Conservation (phyloP, 768 basidiomycete species). For the Cystoderma amianthinum region DNA sequence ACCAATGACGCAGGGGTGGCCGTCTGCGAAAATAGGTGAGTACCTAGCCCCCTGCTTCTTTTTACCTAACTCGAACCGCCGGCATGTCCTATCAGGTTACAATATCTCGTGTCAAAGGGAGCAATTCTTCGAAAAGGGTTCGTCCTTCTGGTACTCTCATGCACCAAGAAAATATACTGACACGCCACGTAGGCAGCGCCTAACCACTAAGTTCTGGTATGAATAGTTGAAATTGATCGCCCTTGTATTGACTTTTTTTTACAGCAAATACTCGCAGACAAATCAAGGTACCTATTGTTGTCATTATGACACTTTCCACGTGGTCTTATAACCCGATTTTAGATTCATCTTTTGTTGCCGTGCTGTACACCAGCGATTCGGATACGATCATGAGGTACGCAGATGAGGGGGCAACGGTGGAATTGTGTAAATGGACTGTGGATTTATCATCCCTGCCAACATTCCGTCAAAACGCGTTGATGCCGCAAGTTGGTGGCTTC, state of each 20-base stretch:
- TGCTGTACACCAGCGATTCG: conserved; percentile 71
- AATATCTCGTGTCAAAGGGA: conserved; percentile 84
- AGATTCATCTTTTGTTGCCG: conserved; percentile 81
- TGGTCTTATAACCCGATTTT: too few relatives aligned
- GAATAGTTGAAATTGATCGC: conserved; percentile 13
- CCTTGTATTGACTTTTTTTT: conserved; percentile 5
- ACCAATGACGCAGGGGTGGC: conserved; percentile 69
- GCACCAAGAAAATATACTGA: conserved; percentile 10
- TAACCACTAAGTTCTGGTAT: conserved; percentile 81
- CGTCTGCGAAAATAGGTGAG: conserved; percentile 82
- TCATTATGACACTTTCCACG: too few relatives aligned
- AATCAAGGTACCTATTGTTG: conserved; percentile 33
- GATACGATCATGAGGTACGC: conserved; percentile 77
- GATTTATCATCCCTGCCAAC: conserved; percentile 72
- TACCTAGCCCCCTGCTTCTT: conserved; percentile 10
- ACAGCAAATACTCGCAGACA: conserved; percentile 70
- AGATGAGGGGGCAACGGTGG: conserved; percentile 73
- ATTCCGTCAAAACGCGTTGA: conserved; percentile 66
- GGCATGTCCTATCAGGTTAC: conserved; percentile 45
- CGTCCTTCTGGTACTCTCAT: conserved; percentile 19
- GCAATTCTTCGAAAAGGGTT: conserved; percentile 84
- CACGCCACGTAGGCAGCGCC: conserved; percentile 51
- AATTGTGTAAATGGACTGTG: conserved; percentile 85
- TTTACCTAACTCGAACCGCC: conserved; percentile 15
- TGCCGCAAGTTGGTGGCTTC: conserved; percentile 55